A percentile compares a stretch with the other conserved stretches of the same genome.
Conservation (phyloP, 2,329 filamentous ascomycete genomes). For the Rachicladosporium sp. region DNA sequence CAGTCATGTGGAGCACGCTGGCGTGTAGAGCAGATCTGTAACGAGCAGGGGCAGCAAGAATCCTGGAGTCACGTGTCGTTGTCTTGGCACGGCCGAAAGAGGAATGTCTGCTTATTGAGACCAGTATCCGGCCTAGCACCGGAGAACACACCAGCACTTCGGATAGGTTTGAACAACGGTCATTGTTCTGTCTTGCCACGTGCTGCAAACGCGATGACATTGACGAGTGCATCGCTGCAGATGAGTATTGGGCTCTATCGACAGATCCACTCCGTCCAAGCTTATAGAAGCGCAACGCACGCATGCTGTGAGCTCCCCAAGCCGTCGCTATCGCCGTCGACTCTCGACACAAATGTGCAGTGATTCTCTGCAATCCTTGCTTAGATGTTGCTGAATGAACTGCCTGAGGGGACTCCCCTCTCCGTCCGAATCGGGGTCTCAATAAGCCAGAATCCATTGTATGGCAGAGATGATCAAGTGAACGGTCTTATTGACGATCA, state of each 20-base stretch:
- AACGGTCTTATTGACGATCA: conserved; percentile 1
- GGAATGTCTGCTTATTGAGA: conserved; percentile 8
- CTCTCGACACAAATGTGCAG: background rate
- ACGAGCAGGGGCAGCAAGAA: too few species aligned
- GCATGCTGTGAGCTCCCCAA: background rate
- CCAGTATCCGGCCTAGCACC: conserved; percentile 7
- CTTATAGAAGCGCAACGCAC: too few species aligned
- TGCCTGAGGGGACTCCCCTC: too few species aligned
- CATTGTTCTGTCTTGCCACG: conserved; percentile 3
- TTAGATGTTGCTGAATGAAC: too few species aligned
- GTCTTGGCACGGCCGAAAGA: too few species aligned
- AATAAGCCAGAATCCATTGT: background rate
- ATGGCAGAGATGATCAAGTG: background rate
- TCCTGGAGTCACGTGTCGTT: too few species aligned
- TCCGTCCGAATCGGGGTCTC: background rate
- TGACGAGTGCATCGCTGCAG: background rate
- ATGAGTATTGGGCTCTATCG: background rate
- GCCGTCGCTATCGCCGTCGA: conserved; percentile 12
- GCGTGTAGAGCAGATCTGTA: too few species aligned
- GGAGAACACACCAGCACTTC: conserved; percentile 1
- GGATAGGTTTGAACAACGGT: background rate
- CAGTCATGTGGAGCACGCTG: background rate
- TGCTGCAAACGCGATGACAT: background rate
- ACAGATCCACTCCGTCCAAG: conserved; percentile 1
- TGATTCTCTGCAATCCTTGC: too few species aligned